Conservation (phyloP, 257 asterid genomes). For the Solanum peruvianum region DNA sequence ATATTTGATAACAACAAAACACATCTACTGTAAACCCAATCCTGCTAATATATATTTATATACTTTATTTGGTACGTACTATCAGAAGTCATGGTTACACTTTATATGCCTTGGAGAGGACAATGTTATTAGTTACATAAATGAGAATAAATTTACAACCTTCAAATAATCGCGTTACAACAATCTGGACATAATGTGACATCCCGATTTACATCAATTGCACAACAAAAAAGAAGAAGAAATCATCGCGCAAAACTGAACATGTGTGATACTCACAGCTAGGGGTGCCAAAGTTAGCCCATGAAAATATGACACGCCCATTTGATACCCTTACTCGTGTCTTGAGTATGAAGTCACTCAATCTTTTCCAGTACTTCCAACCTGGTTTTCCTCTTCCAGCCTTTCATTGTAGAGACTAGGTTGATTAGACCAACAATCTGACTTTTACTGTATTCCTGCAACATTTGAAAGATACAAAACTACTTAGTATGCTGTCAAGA, state of each 20-base stretch:
- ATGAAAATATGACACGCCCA: background rate
- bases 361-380: constrained; percentile 84
- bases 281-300: background rate
- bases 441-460: constrained; percentile 75
- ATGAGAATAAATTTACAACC: constrained; percentile 11
- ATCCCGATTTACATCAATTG: constrained; percentile 18
- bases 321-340: background rate
- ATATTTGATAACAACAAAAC: background rate
- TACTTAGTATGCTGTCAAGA: background rate
- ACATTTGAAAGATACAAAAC: background rate
- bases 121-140: constrained; percentile 5
- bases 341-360: constrained; percentile 22
- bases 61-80: background rate
- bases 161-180: background rate
- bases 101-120: background rate
- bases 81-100: background rate
- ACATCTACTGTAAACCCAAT: background rate
- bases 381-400: constrained; percentile 92
- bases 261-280: background rate
- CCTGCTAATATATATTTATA: background rate
- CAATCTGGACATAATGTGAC: background rate
- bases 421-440: constrained; percentile 76
- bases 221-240: background rate
- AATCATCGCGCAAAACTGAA: background rate
- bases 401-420: constrained; percentile 89